These are phyloP conservation scores for Cyclotella kingstonii DNA, from an alignment of 108 stramenopile genomes.

Conservation along the genomic window DNA sequence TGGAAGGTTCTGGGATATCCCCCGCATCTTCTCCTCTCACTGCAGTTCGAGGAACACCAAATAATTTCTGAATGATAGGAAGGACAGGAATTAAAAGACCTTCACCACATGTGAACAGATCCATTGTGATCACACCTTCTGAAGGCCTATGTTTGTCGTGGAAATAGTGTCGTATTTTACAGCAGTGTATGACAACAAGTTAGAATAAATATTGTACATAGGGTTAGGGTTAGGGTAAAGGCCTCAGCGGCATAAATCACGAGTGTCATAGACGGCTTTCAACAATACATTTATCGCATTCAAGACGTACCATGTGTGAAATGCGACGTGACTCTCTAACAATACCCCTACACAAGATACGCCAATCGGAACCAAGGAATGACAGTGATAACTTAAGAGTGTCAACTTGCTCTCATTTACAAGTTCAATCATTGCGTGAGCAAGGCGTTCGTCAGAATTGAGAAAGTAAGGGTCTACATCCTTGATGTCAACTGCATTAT, in stretches of 20 bases:
- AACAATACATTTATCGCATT: too few relatives aligned
- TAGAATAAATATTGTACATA: too few relatives aligned
- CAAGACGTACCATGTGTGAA: constrained; percentile 70
- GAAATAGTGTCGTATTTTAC: too few relatives aligned
- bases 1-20: constrained; percentile 32
- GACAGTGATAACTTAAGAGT: constrained; percentile 80
- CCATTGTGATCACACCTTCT: constrained; percentile 75
- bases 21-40: constrained; percentile 9
- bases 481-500: constrained; percentile 70
- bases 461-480: constrained; percentile 62
- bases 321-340: constrained; percentile 67
- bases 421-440: constrained; percentile 70
- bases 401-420: constrained; percentile 58
- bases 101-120: constrained; percentile 72
- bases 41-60: constrained; percentile 48
- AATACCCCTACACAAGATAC: constrained; percentile 72
- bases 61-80: constrained; percentile 47
- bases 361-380: constrained; percentile 60
- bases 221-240: too few relatives aligned
- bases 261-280: too few relatives aligned
- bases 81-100: constrained; percentile 57
- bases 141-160: too few relatives aligned
- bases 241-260: too few relatives aligned
- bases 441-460: constrained; percentile 62
- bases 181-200: too few relatives aligned